Base-by-base conservation (phyloP, 345 rosid species). In the Odontarrhena argentea region DNA sequence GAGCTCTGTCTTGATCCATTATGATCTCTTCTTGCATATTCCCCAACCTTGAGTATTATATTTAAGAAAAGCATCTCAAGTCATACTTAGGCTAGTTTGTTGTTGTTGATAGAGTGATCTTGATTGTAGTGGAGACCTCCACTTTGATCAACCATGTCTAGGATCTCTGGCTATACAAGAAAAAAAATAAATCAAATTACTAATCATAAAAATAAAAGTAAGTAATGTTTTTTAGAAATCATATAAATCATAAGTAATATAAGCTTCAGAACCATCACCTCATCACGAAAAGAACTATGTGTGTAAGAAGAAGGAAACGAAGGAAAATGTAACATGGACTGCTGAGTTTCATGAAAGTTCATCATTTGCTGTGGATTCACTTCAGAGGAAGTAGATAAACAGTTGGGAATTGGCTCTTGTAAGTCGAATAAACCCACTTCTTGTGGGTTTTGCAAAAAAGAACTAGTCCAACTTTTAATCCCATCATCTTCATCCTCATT, bases 211-310 rank as follows among this genome's bases (percentile, higher is more conserved):
- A 25, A 25, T 12, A 40, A n/a, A 15, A 32, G 2, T 10, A 34
- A 14, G 0, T n/a, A 11, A 11, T 2, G 42, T 51, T 0, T 53
- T 41, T 30, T 41, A 18, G 22, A 18, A 18, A 18, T 18, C 22
- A 18, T 18, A 18, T 18, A 18, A 11, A 28, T 37, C 25, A 30
- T 48, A 38, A 38, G 13, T 37, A 38, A 25, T 1, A 48, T 46
- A 42, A 28, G 12, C 7, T 1, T 57, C 22, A 18, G 22, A 18
- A 18, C 22, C 28, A 11, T 58, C 28, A 68, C 73, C 73, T 68
- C 42, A 15, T 68, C 56, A 48, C 37, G 45, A 43, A 43, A 32
- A 2, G 61, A 11, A 38, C n/a, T 48, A 28, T 40, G 34, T 3
- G 25, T 8, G 14, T 40, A 7, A 58, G 57, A 8, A 4, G 48